Conservation (phyloP, 2,329 filamentous ascomycete genomes). For the Stylonectria norvegica region DNA sequence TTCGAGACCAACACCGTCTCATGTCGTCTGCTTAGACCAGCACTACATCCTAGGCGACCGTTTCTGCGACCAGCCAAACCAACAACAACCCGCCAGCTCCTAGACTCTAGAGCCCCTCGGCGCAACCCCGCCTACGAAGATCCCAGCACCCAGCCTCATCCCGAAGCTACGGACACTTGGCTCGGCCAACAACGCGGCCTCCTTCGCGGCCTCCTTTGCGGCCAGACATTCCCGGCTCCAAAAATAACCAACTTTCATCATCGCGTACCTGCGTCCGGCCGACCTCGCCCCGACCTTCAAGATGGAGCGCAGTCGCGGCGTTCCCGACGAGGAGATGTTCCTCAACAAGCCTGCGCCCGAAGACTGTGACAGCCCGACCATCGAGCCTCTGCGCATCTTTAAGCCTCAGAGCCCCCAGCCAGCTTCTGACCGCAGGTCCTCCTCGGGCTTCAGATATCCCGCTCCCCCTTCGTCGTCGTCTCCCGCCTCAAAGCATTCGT, state of each 20-base stretch:
- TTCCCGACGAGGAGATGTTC: slow-evolving; percentile 81
- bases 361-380: slow-evolving; percentile 67
- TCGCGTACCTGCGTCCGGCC: not conserved
- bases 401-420: slow-evolving; percentile 69
- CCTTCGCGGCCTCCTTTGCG: not conserved
- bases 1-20: slow-evolving; percentile 1
- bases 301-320: slow-evolving; percentile 58
- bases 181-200: not conserved
- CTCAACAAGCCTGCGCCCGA: slow-evolving; percentile 56
- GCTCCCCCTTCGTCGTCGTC: slow-evolving; percentile 44
- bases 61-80: slow-evolving; percentile 27
- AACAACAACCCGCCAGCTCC: not conserved
- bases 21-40: not conserved
- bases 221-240: no score
- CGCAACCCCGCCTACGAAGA: not conserved
- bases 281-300: slow-evolving; percentile 22
- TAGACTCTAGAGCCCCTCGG: not conserved
- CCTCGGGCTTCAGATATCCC: slow-evolving; percentile 47
- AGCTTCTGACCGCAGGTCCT: slow-evolving; percentile 36
- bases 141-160: slow-evolving; percentile 2
- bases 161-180: not conserved
- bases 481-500: slow-evolving; percentile 49
- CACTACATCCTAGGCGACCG: slow-evolving; percentile 17
- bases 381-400: slow-evolving; percentile 81
- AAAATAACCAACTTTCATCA: not conserved